Conservation (phyloP, 768 basidiomycete genomes). For the Naganishia friedmannii region DNA sequence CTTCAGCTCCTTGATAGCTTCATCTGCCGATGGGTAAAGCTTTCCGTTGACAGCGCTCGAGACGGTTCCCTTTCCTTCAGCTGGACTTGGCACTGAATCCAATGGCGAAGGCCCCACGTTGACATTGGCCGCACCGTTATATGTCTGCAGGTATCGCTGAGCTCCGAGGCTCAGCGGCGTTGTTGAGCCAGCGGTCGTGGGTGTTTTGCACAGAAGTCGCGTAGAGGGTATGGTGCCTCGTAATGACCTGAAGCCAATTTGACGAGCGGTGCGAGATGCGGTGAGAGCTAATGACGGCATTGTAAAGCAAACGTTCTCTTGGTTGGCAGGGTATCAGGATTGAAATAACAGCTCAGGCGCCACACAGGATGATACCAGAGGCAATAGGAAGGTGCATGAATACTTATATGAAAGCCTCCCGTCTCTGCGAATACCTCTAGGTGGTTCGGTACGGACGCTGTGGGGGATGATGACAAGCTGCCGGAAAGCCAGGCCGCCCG, state of each 20-base stretch:
- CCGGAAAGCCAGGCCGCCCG: background rate
- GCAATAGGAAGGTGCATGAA: background rate
- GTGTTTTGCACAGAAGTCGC: background rate
- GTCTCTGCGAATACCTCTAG: background rate
- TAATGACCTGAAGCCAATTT: constrained; percentile 14
- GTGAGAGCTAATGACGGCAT: constrained; percentile 17
- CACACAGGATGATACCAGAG: background rate
- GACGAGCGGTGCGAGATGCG: constrained; percentile 15
- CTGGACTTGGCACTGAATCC: constrained; percentile 22
- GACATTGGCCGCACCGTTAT: constrained; percentile 9
- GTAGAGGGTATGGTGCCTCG: constrained; percentile 1
- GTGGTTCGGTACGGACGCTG: background rate
- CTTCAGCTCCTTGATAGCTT: constrained; percentile 45
- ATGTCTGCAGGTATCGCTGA: constrained; percentile 11
- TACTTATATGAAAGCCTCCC: background rate
- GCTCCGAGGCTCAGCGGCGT: constrained; percentile 13
- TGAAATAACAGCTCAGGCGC: background rate
- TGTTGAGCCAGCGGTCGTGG: background rate
- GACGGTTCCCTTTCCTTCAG: constrained; percentile 19
- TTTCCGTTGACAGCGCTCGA: constrained; percentile 28
- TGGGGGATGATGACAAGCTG: background rate
- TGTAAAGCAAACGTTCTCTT: background rate
- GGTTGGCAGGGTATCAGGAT: background rate
- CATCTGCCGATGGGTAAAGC: constrained; percentile 34
- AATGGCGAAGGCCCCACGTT: background rate